These are phyloP conservation scores for Hyaloperonospora brassicae DNA, from an alignment of 352 stramenopile species.

Conservation along the genomic window DNA sequence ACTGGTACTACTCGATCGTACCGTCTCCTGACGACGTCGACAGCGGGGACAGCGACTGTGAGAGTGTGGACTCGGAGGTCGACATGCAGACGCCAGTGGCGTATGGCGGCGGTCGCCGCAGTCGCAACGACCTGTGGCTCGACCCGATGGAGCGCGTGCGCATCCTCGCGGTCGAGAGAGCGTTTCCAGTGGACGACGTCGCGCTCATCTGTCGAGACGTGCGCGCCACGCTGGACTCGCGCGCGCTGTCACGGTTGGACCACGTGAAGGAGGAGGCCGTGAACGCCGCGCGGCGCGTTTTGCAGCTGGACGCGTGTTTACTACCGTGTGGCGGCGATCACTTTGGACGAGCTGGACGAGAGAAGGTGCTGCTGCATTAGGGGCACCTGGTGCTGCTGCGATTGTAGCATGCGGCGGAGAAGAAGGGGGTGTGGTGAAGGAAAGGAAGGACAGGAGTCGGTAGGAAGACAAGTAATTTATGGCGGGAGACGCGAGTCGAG, in stretches of 20 bases:
- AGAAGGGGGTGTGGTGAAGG: no score
- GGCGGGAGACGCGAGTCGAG: no score
- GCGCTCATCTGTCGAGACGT: constrained; percentile 40
- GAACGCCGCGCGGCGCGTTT: neutral
- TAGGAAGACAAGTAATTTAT: no score
- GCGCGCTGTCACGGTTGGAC: constrained; percentile 29
- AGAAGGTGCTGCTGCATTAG: neutral
- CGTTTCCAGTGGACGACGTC: constrained; percentile 35
- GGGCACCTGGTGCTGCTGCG: neutral
- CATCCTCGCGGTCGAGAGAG: constrained; percentile 30
- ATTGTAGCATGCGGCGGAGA: neutral
- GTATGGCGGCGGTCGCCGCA: constrained; percentile 7
- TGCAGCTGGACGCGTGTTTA: neutral
- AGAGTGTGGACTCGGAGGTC: constrained; percentile 26
- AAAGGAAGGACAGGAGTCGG: no score
- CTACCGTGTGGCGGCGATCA: neutral
- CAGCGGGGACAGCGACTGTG: constrained; percentile 16
- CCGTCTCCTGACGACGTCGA: constrained; percentile 16
- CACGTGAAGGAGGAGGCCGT: constrained; percentile 15
- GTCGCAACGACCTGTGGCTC: constrained; percentile 36
- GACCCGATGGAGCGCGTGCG: constrained; percentile 40
- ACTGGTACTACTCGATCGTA: constrained; percentile 27
- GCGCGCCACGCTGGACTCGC: constrained; percentile 32
- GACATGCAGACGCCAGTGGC: constrained; percentile 4
- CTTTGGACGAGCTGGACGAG: neutral